Base-by-base conservation (phyloP, 495 filamentous ascomycete genomes). In the Bacidia gigantensis region DNA sequence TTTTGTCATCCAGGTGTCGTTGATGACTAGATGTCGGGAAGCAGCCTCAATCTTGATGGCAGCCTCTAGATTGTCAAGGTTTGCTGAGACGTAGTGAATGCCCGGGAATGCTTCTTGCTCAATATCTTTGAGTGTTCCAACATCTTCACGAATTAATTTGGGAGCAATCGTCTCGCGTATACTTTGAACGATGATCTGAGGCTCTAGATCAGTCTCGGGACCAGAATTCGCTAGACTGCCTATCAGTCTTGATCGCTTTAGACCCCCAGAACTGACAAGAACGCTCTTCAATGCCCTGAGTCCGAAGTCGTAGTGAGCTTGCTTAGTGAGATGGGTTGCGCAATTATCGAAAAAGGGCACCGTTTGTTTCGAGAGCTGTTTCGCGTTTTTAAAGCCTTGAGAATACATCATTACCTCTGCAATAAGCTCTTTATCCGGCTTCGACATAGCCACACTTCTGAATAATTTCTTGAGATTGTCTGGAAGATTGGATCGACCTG, bases 381-480 rank as follows among this genome's bases (percentile, higher is more conserved):
- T 96, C 25, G 92, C 92, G 64, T 93, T 84, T 60, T 84, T 89
- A 75, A 99, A 99, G 56, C 92, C 92, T 71, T 99, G 92, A 3
- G 92, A 99, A 71, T 93, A 99, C 20, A 99, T 81, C 92, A 97
- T 99, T 51, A 99, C 92, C 71, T 99, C 92, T 17, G 92, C 84
- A 67, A 99, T 99, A 56, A 97, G 85, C 65, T 99, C 92, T 67
- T 99, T 99, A 70, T 99, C 92, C 0, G 92, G 92, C 66, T 97
- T 96, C 9, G 93, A 97, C 92, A 99, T 99, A 39, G 92, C 92
- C 44, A 99, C 92, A 62, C 93, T 97, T 59, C 92, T 79, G 79
- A 99, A 99, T 20, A 99, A 73, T 69, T 99, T 99, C 76, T 99
- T 99, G 66, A 99, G 66, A 64, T 99, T 99, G 67, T 99, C 92